Evolutionary conservation across 768 basidiomycete species (phyloP).

Genomic region (Gloeostereum incarnatum): DNA sequence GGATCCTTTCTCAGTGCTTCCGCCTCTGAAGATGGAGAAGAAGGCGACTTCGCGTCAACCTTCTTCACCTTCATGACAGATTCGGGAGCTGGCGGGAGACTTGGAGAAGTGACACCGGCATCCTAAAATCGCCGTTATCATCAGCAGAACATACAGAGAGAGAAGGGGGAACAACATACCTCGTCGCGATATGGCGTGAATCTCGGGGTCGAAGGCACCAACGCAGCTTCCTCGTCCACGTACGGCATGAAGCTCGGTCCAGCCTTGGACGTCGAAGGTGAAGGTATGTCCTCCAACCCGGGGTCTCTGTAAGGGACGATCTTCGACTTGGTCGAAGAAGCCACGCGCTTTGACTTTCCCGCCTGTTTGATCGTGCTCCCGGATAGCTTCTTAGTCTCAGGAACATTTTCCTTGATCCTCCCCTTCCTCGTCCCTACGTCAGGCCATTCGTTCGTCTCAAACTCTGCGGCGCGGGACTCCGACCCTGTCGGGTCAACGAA

Average conservation of each 20-base stretch:
- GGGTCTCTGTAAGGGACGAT: slow-evolving; percentile 64
- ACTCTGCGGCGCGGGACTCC: slow-evolving; percentile 32
- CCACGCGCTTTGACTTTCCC: slow-evolving; percentile 44
- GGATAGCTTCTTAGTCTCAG: slow-evolving; percentile 56
- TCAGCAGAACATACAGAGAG: slow-evolving; percentile 4
- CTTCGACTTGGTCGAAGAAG: slow-evolving; percentile 35
- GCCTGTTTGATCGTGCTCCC: slow-evolving; percentile 61
- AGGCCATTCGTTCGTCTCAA: slow-evolving; percentile 44
- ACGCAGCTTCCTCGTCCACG: slow-evolving; percentile 20
- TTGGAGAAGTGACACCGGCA: slow-evolving; percentile 18
- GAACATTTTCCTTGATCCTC: slow-evolving; percentile 71
- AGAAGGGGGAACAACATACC: slow-evolving; percentile 26
- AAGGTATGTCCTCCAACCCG: slow-evolving; percentile 34
- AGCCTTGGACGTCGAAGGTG: slow-evolving; percentile 21
- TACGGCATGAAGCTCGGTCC: slow-evolving; percentile 15
- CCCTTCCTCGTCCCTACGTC: slow-evolving; percentile 74
- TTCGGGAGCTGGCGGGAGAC: slow-evolving; percentile 27
- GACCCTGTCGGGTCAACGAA: slow-evolving; percentile 65
- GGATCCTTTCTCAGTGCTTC: slow-evolving; percentile 76
- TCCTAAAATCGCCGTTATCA: slow-evolving; percentile 15
- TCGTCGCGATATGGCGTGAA: slow-evolving; percentile 74
- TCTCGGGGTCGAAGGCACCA: slow-evolving; percentile 36
- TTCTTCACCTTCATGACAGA: slow-evolving; percentile 64
- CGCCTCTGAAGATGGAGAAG: slow-evolving; percentile 48
- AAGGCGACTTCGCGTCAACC: slow-evolving; percentile 29